Conservation (phyloP, 2,329 filamentous ascomycete genomes). For the Sphaceloma murrayae region DNA sequence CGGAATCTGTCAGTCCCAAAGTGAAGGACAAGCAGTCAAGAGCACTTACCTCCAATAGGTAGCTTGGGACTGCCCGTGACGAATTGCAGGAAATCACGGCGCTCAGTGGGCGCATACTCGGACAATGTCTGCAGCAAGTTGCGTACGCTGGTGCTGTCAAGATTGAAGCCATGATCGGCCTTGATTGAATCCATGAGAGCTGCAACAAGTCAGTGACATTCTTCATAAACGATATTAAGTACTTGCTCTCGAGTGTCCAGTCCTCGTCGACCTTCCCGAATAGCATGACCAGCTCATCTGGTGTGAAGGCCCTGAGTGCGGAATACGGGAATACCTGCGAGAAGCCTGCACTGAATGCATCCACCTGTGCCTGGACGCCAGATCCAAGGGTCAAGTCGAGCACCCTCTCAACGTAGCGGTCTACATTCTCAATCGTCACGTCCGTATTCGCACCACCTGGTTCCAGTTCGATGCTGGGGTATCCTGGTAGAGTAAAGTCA, state of each 20-base stretch:
- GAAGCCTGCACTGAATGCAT: conserved; percentile 84
- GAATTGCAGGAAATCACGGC: conserved; percentile 92
- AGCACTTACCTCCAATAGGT: conserved; percentile 78
- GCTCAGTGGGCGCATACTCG: conserved; percentile 61
- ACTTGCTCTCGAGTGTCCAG: conserved; percentile 93
- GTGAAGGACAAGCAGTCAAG: conserved; percentile 27
- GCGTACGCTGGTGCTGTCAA: conserved; percentile 91
- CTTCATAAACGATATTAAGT: conserved; percentile 17
- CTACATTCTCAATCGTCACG: conserved; percentile 88
- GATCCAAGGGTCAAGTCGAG: conserved; percentile 84
- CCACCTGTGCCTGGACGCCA: conserved; percentile 78
- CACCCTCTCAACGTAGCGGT: conserved; percentile 75
- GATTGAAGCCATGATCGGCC: conserved; percentile 95
- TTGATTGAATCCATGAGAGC: conserved; percentile 97
- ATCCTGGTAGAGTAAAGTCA: conserved; percentile 91
- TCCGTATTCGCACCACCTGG: conserved; percentile 62
- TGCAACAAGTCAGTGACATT: conserved; percentile 35
- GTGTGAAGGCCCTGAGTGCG: conserved; percentile 84
- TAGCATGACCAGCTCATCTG: conserved; percentile 85
- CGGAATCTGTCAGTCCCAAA: conserved; percentile 16
- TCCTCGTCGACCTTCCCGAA: conserved; percentile 92
- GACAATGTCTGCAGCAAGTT: conserved; percentile 94
- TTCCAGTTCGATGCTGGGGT: conserved; percentile 74
- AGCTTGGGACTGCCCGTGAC: conserved; percentile 96
- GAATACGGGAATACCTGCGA: conserved; percentile 95